Evolutionary conservation across 169 alveolate genomes (phyloP).

Genomic region (Cystoisospora suis): DNA sequence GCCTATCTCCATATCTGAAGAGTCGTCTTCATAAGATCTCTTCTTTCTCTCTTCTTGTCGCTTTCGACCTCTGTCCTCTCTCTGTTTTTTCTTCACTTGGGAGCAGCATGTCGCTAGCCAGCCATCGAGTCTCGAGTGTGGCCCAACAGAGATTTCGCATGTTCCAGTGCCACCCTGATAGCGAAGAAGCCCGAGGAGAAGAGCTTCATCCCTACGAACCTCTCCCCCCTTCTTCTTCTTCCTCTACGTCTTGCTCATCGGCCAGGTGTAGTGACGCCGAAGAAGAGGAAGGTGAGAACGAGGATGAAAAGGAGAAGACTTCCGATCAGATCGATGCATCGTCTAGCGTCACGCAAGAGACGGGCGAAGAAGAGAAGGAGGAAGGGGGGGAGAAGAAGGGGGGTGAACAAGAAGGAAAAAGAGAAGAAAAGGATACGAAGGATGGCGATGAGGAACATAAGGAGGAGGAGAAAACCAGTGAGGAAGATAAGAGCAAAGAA

Average conservation of each 20-base stretch:
- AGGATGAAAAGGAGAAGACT: not conserved
- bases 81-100: not conserved
- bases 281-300: not conserved
- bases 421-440: not conserved
- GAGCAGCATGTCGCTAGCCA: conserved; percentile 39
- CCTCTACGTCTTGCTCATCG: not conserved
- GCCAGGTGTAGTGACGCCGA: not conserved
- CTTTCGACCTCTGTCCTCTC: not conserved
- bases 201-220: not conserved
- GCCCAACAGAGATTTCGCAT: conserved; percentile 12
- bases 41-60: not conserved
- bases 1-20: too few relatives aligned
- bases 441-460: not conserved
- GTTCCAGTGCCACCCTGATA: not conserved
- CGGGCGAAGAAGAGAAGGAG: not conserved
- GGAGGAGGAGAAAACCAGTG: not conserved
- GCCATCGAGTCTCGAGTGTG: conserved; percentile 4
- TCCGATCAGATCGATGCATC: not conserved
- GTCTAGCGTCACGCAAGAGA: not conserved
- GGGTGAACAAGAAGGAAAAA: not conserved
- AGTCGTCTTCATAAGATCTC: too few relatives aligned
- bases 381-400: not conserved
- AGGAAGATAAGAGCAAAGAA: not conserved
- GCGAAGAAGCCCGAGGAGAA: conserved; percentile 2
- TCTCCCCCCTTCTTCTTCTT: not conserved